Evolutionary conservation across 352 stramenopile species (phyloP), one percentile per base, ranked within the genome.

Genomic region (Globisporangium parvum): DNA sequence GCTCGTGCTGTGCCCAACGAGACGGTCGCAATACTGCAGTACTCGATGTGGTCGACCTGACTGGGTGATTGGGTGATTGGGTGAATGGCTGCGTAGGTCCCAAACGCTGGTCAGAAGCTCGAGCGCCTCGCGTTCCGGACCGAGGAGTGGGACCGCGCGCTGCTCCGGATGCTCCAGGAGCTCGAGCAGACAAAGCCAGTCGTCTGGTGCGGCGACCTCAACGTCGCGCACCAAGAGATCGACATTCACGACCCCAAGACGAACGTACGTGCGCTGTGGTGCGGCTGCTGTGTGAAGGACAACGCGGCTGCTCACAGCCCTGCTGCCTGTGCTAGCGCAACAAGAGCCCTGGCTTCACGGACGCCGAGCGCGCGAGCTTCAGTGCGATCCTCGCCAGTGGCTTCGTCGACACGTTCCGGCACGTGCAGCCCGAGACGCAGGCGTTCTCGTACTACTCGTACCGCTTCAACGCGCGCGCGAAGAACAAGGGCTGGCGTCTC

Each of bases 401-500:
- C 23, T 92, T 90, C 56, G 76, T 92, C 23, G 84, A 94, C 57
- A 77, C 78, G 18, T 94, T 85, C 48, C 77, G 84, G 37, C 61
- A 77, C 39, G 69, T 88, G 47, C 59, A 92, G 50, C 81, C 80
- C 1, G 71, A 89, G 11, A 70, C 61, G 51, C 66, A 86, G 21
- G 65, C 84, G 63, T 92, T 82, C 65, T 85, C 81, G 39, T 94
- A 91, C 62, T 94, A 82, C 62, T 85, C 74, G 42, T 94, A 94
- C 63, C 81, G 84, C 17, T 73, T 91, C 58, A 88, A 85, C 40
- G 79, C 75, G 47, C 77, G 81, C 23, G 69, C 68, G 6, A 88
- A 91, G 66, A 91, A 92, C 68, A 94, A 91, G 50, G 84, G 84
- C n/a, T 94, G 84, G 84, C 80, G 84, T 8, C 56, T 94, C 20